Evolutionary conservation across 31 red algal species (phyloP).

Genomic region (Bonnemaisonia californica): DNA sequence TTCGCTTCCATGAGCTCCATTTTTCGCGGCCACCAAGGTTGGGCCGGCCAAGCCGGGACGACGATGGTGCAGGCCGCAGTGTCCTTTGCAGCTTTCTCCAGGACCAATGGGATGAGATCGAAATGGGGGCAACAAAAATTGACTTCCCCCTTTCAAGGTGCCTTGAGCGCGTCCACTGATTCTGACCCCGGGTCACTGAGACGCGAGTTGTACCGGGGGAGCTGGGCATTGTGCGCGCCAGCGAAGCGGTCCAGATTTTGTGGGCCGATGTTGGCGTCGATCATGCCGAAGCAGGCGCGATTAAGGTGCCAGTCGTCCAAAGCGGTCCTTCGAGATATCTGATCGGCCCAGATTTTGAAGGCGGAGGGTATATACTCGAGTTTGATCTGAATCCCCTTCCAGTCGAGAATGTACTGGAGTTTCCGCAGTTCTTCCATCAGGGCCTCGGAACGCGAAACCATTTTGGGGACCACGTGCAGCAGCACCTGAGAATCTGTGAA

Average conservation of each 20-base stretch:
- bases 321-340: background rate
- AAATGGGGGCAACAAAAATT: background rate
- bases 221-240: background rate
- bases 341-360: background rate
- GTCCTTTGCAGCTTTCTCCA: background rate
- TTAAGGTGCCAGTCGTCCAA: background rate
- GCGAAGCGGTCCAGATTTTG: background rate
- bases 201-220: background rate
- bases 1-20: no score
- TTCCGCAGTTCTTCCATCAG: background rate
- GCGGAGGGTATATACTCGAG: background rate
- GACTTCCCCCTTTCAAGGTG: background rate
- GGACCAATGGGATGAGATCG: background rate
- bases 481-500: background rate
- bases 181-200: background rate
- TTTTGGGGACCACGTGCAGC: background rate
- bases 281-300: background rate
- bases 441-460: background rate
- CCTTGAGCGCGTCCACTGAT: background rate
- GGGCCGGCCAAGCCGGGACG: background rate
- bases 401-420: background rate
- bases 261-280: background rate
- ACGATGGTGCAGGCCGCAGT: background rate
- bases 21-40: background rate
- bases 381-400: background rate